These are phyloP conservation scores for Fusarium heterosporum DNA, from an alignment of 2,329 filamentous ascomycete genomes.

Conservation along the genomic window DNA sequence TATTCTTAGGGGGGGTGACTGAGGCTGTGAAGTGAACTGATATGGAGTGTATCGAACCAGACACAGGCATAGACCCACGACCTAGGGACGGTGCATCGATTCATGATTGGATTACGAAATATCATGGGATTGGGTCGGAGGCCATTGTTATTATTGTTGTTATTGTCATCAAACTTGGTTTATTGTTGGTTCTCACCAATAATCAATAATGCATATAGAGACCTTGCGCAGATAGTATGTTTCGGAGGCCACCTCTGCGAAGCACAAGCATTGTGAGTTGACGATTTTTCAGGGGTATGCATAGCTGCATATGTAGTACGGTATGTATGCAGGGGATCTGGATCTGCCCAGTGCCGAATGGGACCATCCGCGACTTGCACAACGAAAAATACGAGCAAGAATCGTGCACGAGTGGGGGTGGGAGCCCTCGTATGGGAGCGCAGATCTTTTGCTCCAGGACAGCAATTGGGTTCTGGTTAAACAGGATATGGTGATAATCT, in stretches of 20 bases:
- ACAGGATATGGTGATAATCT: background rate
- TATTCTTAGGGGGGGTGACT: conserved; percentile 45
- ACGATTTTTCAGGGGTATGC: conserved; percentile 27
- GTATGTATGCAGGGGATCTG: conserved; percentile 24
- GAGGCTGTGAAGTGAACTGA: conserved; percentile 42
- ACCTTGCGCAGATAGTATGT: background rate
- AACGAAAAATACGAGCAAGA: conserved; percentile 42
- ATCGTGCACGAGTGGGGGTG: conserved; percentile 27
- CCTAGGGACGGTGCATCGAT: conserved; percentile 44
- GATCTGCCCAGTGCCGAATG: conserved; percentile 38
- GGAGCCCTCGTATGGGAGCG: conserved; percentile 33
- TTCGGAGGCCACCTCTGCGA: conserved; percentile 5
- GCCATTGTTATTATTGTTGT: background rate
- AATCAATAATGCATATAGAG: background rate
- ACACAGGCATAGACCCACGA: conserved; percentile 31
- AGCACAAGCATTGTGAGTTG: conserved; percentile 11
- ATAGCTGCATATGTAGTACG: conserved; percentile 15
- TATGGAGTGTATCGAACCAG: conserved; percentile 6
- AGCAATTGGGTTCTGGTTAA: conserved; percentile 2
- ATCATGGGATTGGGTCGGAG: background rate
- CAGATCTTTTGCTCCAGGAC: conserved; percentile 34
- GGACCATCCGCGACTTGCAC: conserved; percentile 20
- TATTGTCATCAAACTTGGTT: background rate
- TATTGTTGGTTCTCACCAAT: background rate
- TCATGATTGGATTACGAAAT: conserved; percentile 20